Evolutionary conservation across 148 eudicot species (phyloP).

Genomic region (Cornus suecica): DNA sequence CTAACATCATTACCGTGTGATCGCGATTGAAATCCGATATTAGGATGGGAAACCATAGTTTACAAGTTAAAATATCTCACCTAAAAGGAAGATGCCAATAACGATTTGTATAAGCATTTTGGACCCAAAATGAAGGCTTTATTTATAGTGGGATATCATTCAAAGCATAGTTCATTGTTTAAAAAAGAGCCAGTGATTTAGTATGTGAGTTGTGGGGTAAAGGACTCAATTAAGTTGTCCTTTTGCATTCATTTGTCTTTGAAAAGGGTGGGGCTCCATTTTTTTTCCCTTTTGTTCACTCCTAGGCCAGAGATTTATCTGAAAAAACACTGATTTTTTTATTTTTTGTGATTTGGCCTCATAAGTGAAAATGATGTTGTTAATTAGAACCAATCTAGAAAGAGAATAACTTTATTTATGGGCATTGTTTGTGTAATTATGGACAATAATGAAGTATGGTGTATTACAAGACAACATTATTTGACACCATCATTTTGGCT

Average conservation of each 20-base stretch:
- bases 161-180: constrained; percentile 2
- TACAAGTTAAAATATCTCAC: no score
- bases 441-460: constrained; percentile 11
- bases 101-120: constrained; percentile 4
- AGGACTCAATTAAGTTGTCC: constrained; percentile 2
- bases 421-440: constrained; percentile 12
- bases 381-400: constrained; percentile 4
- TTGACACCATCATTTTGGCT: constrained; percentile 7
- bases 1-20: no score
- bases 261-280: not conserved
- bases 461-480: constrained; percentile 15
- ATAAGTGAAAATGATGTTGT: not conserved
- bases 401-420: not conserved
- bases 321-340: not conserved
- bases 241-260: constrained; percentile 3
- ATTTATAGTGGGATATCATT: constrained; percentile 19
- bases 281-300: not conserved
- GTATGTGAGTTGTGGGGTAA: constrained; percentile 16
- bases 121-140: constrained; percentile 23
- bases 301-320: not conserved
- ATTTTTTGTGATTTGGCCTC: not conserved
- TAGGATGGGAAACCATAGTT: no score
- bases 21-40: no score
- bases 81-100: not conserved
- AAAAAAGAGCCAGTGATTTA: constrained; percentile 6